Evolutionary conservation across 371 early-diverging fungal species (phyloP).

Genomic region (Mortierella sp.): DNA sequence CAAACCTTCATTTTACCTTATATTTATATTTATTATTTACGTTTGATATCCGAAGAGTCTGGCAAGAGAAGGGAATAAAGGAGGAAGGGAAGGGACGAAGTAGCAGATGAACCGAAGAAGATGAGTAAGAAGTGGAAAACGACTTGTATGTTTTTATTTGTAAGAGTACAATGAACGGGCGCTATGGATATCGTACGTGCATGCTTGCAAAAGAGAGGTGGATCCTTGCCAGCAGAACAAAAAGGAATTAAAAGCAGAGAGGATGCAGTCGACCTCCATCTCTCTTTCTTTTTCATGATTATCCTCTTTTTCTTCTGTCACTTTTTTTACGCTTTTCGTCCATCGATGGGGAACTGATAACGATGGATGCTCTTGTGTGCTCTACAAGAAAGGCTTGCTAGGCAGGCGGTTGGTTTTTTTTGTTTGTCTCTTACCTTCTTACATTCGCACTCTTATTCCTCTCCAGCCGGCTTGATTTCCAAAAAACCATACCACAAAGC

Average conservation of each 20-base stretch:
- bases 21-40: constrained; percentile 9
- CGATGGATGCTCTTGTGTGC: not conserved
- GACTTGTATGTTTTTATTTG: not conserved
- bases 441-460: not conserved
- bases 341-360: not conserved
- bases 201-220: not conserved
- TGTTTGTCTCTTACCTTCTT: not conserved
- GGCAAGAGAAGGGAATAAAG: not conserved
- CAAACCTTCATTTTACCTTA: not conserved
- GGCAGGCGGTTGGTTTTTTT: not conserved
- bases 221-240: not conserved
- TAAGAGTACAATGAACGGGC: not conserved
- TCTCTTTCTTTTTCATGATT: not conserved
- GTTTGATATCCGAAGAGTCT: constrained; percentile 6
- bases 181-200: not conserved
- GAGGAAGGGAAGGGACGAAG: not conserved
- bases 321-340: not conserved
- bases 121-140: not conserved
- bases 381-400: not conserved
- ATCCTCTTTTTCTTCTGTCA: not conserved
- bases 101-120: not conserved
- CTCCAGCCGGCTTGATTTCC: not conserved
- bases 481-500: not conserved
- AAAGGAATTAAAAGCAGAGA: not conserved
- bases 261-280: not conserved